Base-by-base conservation (phyloP, 192 early-diverging fungal genomes). In the Chytriomyces hyalinus region DNA sequence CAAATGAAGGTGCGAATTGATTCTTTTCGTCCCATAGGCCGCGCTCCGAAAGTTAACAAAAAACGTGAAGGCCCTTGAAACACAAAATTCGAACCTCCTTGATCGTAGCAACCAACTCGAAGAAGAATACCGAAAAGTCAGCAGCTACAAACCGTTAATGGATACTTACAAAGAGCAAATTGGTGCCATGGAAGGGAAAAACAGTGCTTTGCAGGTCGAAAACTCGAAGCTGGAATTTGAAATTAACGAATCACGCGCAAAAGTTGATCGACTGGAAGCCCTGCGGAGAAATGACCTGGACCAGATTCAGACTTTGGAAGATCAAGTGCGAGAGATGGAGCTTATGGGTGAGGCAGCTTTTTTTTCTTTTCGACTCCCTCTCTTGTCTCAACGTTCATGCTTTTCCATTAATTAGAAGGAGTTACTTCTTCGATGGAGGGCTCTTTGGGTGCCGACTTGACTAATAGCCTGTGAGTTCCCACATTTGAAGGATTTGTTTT, bases 91-190 rank as follows among this genome's bases (percentile, higher is more conserved):
- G 6, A 82, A 89, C 9, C 82, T 94, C 11, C 77, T 89, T 60
- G 90, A 92, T 45, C 92, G 89, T 22, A 94, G 93, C 62, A 84
- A 86, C 15, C 85, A 90, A 61, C 87, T 96, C 46, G 94, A 96
- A 82, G 94, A 97, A 20, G 93, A 98, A 74, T 96, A 93, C 83
- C 87, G 86, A 45, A 95, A 96, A 78, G 85, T 94, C 6, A 82
- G 88, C 49, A 87, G 87, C 45, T 92, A 92, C 70, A 93, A 92
- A 80, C 89, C 92, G 1, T 75, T 94, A n/a, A 91, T 96, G 85
- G 94, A 97, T 66, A 91, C 90, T 24, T 94, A 93, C 82, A 94
- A 95, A 74, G 91, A 94, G 62, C 93, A 95, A 73, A 88, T 95
- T 50, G 80, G 85, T 26, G 79, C 83, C 44, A 85, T 96, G n/a